Conservation (phyloP, 108 stramenopile species). For the Cylindrotheca closterium region DNA sequence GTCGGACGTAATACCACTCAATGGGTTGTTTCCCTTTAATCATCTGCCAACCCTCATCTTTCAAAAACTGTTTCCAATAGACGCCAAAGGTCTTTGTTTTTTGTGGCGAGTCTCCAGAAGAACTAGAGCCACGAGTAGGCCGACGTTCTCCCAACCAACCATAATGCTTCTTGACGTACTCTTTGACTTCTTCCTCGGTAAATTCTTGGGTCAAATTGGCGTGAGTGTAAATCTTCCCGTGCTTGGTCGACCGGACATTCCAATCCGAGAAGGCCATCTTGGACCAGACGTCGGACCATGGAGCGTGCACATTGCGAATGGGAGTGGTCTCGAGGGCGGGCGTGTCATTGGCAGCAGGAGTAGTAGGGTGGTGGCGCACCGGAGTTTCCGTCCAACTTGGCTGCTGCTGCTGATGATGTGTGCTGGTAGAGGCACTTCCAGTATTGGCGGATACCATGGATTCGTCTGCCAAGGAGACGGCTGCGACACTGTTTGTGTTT, state of each 20-base stretch:
- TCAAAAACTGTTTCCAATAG: neutral
- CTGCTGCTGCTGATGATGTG: neutral
- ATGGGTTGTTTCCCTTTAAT: neutral
- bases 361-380: too few species aligned
- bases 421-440: neutral
- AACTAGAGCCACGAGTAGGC: too few species aligned
- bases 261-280: neutral
- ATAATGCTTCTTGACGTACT: neutral
- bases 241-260: neutral
- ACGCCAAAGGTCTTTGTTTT: neutral
- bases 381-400: too few species aligned
- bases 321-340: neutral
- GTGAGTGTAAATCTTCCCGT: too few species aligned
- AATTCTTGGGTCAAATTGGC: too few species aligned
- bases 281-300: neutral
- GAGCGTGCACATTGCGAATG: neutral
- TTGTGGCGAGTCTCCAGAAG: too few species aligned
- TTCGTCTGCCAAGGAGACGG: neutral
- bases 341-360: neutral
- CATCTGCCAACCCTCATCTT: neutral
- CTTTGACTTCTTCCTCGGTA: neutral
- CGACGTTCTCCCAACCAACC: neutral
- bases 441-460: neutral
- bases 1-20: conserved; percentile 2
- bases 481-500: neutral